Evolutionary conservation across 169 alveolate genomes (phyloP).

Genomic region (Babesia bovis): DNA sequence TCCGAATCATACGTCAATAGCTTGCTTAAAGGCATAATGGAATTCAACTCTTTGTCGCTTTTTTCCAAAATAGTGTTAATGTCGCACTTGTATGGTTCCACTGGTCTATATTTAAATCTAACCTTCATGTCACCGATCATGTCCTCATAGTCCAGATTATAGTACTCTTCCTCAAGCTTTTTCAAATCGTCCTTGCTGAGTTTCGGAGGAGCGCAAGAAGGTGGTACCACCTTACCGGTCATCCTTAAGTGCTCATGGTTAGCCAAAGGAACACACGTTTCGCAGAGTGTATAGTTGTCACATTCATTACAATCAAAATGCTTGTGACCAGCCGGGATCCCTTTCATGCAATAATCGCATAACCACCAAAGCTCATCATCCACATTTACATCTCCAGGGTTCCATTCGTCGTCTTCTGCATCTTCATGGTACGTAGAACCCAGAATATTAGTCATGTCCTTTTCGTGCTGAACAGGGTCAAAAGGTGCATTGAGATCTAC

Average conservation of each 20-base stretch:
- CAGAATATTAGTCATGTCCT: constrained; percentile 40
- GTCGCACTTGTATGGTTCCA: constrained; percentile 67
- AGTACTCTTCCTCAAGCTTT: constrained; percentile 38
- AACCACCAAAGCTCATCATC: constrained; percentile 75
- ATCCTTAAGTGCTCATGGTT: constrained; percentile 69
- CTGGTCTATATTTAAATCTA: constrained; percentile 72
- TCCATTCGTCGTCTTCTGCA: constrained; percentile 24
- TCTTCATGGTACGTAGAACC: constrained; percentile 34
- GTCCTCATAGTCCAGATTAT: constrained; percentile 73
- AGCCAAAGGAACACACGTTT: constrained; percentile 61
- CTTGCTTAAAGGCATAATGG: constrained; percentile 64
- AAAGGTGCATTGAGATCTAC: constrained; percentile 62
- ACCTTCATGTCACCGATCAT: constrained; percentile 76
- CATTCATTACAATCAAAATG: constrained; percentile 73
- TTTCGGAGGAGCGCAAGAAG: constrained; percentile 49
- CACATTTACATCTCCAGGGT: constrained; percentile 11
- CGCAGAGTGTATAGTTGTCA: constrained; percentile 73
- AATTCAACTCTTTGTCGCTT: constrained; percentile 69
- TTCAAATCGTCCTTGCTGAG: constrained; percentile 1
- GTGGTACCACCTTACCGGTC: constrained; percentile 65
- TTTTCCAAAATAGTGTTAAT: constrained; percentile 62
- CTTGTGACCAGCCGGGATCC: constrained; percentile 65
- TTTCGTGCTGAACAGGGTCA: constrained; percentile 62
- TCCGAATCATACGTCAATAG: constrained; percentile 48
- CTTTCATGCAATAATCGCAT: constrained; percentile 72